phyloP scores from a whole-genome alignment of 208 protist genomes.

The Leishmania turanica region DNA sequence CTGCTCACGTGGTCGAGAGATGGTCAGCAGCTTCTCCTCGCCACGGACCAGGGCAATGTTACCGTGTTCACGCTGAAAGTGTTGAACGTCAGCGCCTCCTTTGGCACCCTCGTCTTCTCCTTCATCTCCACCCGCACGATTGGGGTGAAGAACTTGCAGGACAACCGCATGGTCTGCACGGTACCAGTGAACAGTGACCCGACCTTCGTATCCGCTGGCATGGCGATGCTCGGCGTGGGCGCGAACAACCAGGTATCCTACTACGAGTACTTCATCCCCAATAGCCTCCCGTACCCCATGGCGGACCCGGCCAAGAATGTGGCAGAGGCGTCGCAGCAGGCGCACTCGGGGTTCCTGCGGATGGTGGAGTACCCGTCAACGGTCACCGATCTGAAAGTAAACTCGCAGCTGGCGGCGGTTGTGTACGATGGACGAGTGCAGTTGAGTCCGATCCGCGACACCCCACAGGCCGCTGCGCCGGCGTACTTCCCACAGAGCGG shows the following conservation, averaged over 20 bases:
- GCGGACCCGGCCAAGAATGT: slow-evolving; percentile 5
- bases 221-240: slow-evolving; percentile 84
- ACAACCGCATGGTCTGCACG: slow-evolving; percentile 62
- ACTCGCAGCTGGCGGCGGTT: slow-evolving; percentile 82
- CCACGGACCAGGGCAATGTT: slow-evolving; percentile 77
- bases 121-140: slow-evolving; percentile 89
- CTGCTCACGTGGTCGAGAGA: slow-evolving; percentile 81
- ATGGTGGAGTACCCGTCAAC: slow-evolving; percentile 76
- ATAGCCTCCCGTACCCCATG: slow-evolving; percentile 34
- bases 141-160: slow-evolving; percentile 80
- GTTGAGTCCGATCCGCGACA: slow-evolving; percentile 81
- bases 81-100: slow-evolving; percentile 73
- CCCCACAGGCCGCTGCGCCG: slow-evolving; percentile 16
- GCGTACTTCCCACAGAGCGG: slow-evolving; percentile 35
- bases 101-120: slow-evolving; percentile 78
- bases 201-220: slow-evolving; percentile 80
- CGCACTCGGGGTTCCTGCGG: slow-evolving; percentile 48
- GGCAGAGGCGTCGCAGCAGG: slow-evolving; percentile 29
- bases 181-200: slow-evolving; percentile 89
- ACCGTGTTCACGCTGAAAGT: slow-evolving; percentile 83
- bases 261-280: slow-evolving; percentile 80
- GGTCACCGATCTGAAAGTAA: slow-evolving; percentile 80
- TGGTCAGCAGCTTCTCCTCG: slow-evolving; percentile 87
- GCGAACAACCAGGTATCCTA: slow-evolving; percentile 83
- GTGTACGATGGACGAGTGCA: slow-evolving; percentile 84